Percentiles rank a stretch among this genome's conserved stretches.
Evolutionary conservation across 1,284 basidiomycete species (phyloP).

Genomic region (Melampsora americana): DNA sequence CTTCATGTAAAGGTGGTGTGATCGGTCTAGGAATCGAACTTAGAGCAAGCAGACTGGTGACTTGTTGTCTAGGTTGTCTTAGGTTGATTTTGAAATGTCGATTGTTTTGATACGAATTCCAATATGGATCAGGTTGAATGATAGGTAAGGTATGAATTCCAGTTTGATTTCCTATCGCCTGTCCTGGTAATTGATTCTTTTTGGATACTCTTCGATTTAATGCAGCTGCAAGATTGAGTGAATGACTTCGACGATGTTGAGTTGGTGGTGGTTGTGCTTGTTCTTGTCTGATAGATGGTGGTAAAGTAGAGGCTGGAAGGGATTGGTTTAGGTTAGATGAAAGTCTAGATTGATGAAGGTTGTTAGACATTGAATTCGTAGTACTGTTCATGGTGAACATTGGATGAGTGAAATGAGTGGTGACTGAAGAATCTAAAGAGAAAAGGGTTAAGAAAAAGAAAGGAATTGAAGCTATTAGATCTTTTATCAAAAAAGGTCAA

Average conservation of each 20-base stretch:
- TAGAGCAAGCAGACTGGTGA: constrained; percentile 31
- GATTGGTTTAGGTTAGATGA: neutral
- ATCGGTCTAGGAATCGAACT: constrained; percentile 27
- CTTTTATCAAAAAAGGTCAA: too few relatives aligned
- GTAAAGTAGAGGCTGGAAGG: neutral
- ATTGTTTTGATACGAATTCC: constrained; percentile 7
- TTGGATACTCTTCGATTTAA: neutral
- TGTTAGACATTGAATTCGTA: neutral
- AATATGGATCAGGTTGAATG: constrained; percentile 16
- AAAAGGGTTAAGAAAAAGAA: too few relatives aligned
- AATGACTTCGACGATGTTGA: neutral
- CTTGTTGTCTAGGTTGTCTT: constrained; percentile 27
- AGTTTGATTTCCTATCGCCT: neutral
- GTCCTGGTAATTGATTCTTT: neutral
- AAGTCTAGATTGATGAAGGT: neutral
- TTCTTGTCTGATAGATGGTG: too few relatives aligned
- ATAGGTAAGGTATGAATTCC: constrained; percentile 12
- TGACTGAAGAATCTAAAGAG: too few relatives aligned
- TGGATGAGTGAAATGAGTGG: too few relatives aligned
- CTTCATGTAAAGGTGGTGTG: constrained; percentile 28
- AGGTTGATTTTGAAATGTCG: constrained; percentile 23
- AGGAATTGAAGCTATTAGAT: too few relatives aligned
- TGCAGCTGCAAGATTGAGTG: neutral
- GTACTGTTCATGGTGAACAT: too few relatives aligned
- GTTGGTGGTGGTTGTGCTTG: neutral